Evolutionary conservation across 2,329 filamentous ascomycete genomes (phyloP).

Genomic region (Thielaviopsis punctulata): DNA sequence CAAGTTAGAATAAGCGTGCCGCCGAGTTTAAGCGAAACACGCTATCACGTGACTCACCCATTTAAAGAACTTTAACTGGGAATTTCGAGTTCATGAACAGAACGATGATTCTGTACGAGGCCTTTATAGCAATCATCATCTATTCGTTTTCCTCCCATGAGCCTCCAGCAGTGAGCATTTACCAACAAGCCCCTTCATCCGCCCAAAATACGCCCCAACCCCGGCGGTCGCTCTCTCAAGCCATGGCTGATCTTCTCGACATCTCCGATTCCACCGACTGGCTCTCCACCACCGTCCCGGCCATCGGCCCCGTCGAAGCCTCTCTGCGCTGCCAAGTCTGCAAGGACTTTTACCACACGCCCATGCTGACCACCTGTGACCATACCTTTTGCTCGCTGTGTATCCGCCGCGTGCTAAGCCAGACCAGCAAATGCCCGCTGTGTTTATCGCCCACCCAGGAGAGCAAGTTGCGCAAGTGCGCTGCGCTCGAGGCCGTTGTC

Average conservation of each 20-base stretch:
- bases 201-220: background rate
- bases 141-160: no score
- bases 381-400: slow-evolving; percentile 96
- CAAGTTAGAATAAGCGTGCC: background rate
- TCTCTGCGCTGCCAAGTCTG: slow-evolving; percentile 89
- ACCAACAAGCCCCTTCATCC: background rate
- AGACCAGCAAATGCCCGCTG: slow-evolving; percentile 73
- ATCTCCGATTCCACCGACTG: slow-evolving; percentile 74
- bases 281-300: slow-evolving; percentile 50
- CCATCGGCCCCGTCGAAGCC: slow-evolving; percentile 57
- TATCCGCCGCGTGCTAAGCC: slow-evolving; percentile 69
- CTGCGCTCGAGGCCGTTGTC: slow-evolving; percentile 69
- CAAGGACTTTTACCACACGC: slow-evolving; percentile 91
- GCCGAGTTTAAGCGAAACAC: background rate
- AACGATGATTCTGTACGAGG: background rate
- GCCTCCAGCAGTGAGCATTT: no score
- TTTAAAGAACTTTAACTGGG: slow-evolving; percentile 2
- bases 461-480: slow-evolving; percentile 68
- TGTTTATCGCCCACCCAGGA: slow-evolving; percentile 70
- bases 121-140: background rate
- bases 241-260: slow-evolving; percentile 22
- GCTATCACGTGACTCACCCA: slow-evolving; percentile 7
- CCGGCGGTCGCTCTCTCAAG: background rate
- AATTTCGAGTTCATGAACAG: background rate
- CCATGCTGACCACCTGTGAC: slow-evolving; percentile 84